Conservation (phyloP, 257 asterid genomes). For the Forsythia viridissima region DNA sequence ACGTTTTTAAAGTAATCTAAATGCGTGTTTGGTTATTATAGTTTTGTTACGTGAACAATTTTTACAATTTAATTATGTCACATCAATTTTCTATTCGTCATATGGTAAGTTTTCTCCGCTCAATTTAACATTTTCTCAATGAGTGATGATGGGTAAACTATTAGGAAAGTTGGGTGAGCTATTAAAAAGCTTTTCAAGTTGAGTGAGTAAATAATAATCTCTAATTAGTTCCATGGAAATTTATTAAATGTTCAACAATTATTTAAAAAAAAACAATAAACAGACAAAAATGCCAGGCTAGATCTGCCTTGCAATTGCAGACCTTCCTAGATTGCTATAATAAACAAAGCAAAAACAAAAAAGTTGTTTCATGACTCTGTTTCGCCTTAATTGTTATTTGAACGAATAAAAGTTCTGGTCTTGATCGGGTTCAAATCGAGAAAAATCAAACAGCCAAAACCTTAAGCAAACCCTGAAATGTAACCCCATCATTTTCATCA, state of each 20-base stretch:
- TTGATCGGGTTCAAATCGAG: background rate
- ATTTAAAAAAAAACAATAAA: background rate
- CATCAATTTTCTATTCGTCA: no score
- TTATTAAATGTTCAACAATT: background rate
- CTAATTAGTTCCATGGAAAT: no score
- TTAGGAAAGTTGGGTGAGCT: no score
- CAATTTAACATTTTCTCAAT: no score
- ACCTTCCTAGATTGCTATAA: background rate
- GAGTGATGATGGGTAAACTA: no score
- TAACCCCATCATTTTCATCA: slow-evolving; percentile 61
- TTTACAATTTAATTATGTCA: no score
- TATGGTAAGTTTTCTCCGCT: no score
- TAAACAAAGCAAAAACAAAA: background rate
- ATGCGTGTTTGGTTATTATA: no score
- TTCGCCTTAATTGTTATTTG: background rate
- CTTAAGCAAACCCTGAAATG: slow-evolving; percentile 61
- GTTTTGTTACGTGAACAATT: no score
- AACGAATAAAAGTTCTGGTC: background rate
- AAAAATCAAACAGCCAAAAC: slow-evolving; percentile 53
- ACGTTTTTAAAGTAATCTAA: no score
- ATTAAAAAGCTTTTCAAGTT: no score
- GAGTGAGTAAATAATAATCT: no score
- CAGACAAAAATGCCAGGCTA: slow-evolving; percentile 10
- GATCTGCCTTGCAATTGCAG: background rate
- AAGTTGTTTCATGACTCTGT: background rate